These are phyloP conservation scores for Xylaria sp. DNA, from an alignment of 2,329 filamentous ascomycete species.

Conservation along the genomic window DNA sequence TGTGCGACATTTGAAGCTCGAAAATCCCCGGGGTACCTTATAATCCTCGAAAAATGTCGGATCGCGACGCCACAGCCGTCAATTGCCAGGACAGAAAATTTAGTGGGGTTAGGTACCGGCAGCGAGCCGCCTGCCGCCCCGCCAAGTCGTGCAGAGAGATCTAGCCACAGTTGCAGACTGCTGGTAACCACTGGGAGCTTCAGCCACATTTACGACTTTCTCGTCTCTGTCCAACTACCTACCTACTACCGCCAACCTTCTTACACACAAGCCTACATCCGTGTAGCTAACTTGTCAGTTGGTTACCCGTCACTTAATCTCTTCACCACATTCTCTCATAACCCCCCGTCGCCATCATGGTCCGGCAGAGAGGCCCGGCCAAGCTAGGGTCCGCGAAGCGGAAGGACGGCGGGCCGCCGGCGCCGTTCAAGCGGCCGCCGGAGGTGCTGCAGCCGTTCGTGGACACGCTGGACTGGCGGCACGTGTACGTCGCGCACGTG, in stretches of 20 bases:
- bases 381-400: constrained; percentile 31
- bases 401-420: constrained; percentile 48
- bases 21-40: constrained; percentile 1
- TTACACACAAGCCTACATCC: not conserved
- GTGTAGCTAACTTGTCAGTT: not conserved
- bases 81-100: not conserved
- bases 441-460: constrained; percentile 67
- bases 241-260: constrained; percentile 7
- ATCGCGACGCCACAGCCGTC: constrained; percentile 8
- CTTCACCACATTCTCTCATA: not conserved
- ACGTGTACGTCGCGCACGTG: constrained; percentile 84
- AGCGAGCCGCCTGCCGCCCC: not conserved
- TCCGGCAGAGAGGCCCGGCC: constrained; percentile 30
- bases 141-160: not conserved
- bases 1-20: constrained; percentile 27
- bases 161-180: constrained; percentile 1
- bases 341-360: constrained; percentile 24
- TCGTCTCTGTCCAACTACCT: constrained; percentile 11
- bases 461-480: constrained; percentile 63
- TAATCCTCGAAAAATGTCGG: constrained; percentile 7
- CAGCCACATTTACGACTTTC: constrained; percentile 21
- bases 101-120: too few species aligned
- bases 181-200: constrained; percentile 22
- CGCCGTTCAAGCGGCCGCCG: constrained; percentile 71
- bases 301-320: not conserved